phyloP scores from a whole-genome alignment of 2,329 filamentous ascomycete genomes.

The Alternaria arborescens region DNA sequence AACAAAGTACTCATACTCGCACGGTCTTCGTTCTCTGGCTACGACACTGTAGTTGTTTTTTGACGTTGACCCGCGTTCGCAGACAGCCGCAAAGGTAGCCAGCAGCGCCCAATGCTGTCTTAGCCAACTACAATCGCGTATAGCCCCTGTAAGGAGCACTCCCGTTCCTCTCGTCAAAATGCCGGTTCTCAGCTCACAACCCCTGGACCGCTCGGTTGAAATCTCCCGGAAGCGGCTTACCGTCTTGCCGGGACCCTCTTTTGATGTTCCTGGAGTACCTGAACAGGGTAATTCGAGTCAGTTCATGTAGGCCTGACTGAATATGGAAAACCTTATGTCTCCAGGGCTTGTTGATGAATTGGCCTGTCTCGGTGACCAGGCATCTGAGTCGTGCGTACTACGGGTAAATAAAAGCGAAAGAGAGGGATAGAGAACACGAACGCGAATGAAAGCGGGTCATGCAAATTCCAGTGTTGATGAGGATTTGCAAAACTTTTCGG shows the following conservation, averaged over 20 bases:
- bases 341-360: background rate
- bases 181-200: constrained; percentile 14
- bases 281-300: constrained; percentile 15
- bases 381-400: constrained; percentile 12
- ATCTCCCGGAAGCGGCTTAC: constrained; percentile 20
- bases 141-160: background rate
- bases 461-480: background rate
- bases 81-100: constrained; percentile 9
- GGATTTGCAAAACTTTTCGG: constrained; percentile 5
- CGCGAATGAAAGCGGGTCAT: constrained; percentile 11
- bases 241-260: constrained; percentile 11
- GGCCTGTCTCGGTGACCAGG: background rate
- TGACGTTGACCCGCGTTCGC: constrained; percentile 12
- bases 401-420: constrained; percentile 12
- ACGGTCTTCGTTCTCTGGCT: background rate
- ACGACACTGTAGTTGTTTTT: constrained; percentile 3
- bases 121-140: constrained; percentile 1
- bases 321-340: constrained; percentile 1
- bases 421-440: constrained; percentile 14
- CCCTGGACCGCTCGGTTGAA: constrained; percentile 21
- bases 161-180: constrained; percentile 10
- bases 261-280: constrained; percentile 8
- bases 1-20: background rate
- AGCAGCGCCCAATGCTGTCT: constrained; percentile 6
- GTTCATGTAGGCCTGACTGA: constrained; percentile 5